Evolutionary conservation across 2,329 filamentous ascomycete genomes (phyloP).

Genomic region (Fusarium euwallaceae): DNA sequence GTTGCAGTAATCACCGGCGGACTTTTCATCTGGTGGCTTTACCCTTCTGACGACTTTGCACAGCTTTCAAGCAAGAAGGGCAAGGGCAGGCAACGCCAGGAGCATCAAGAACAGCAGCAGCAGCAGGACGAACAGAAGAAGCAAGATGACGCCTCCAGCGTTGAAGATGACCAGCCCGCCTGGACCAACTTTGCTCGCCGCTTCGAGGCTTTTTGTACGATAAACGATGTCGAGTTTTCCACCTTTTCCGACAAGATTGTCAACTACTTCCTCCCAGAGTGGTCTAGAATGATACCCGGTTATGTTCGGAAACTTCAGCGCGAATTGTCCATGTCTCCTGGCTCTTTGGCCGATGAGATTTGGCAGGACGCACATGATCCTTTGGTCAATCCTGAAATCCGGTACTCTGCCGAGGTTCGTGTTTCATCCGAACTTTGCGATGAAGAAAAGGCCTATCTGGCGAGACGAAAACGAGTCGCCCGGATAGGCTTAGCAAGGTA

Average conservation of each 20-base stretch:
- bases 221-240: conserved; percentile 68
- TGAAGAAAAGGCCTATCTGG: conserved; percentile 83
- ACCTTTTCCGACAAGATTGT: conserved; percentile 71
- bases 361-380: conserved; percentile 93
- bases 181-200: conserved; percentile 63
- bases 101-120: conserved; percentile 29
- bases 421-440: conserved; percentile 84
- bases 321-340: conserved; percentile 88
- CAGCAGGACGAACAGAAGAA: conserved; percentile 22
- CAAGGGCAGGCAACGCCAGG: conserved; percentile 13
- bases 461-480: conserved; percentile 76
- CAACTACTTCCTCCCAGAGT: conserved; percentile 82
- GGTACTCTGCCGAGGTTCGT: conserved; percentile 83
- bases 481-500: conserved; percentile 84
- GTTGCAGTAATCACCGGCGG: conserved; percentile 52
- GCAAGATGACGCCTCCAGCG: conserved; percentile 20
- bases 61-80: conserved; percentile 47
- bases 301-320: conserved; percentile 86
- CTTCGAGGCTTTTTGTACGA: conserved; percentile 67
- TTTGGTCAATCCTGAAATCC: conserved; percentile 86
- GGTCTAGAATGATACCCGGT: conserved; percentile 81
- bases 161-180: conserved; percentile 52
- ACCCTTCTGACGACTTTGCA: conserved; percentile 59
- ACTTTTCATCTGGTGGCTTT: conserved; percentile 59
- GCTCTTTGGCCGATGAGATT: conserved; percentile 91